A percentile compares a stretch with the other conserved stretches of the same genome.
These are phyloP conservation scores for Poa pratensis DNA, from an alignment of 176 grass and related monocot species.

Conservation along the genomic window DNA sequence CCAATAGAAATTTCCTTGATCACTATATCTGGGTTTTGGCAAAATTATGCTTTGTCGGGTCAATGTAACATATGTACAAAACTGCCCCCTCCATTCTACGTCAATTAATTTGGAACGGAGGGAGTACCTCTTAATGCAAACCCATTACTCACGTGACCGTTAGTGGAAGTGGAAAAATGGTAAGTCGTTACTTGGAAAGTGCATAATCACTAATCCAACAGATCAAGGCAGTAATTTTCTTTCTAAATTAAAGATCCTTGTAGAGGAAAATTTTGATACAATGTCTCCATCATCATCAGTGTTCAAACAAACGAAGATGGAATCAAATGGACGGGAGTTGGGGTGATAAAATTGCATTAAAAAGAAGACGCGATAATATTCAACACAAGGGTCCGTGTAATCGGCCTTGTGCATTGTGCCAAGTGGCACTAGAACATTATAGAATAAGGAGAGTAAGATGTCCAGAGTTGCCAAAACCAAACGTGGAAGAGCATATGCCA, in stretches of 20 bases:
- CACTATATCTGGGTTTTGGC: background rate
- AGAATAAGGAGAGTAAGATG: constrained; percentile 9
- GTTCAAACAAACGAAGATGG: constrained; percentile 1
- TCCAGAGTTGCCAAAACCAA: background rate
- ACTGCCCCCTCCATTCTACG: background rate
- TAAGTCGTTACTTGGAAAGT: background rate
- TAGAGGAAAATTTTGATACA: background rate
- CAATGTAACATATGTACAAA: background rate
- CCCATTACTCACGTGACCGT: background rate
- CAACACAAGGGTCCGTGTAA: background rate
- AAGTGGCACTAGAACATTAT: constrained; percentile 6
- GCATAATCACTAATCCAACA: background rate
- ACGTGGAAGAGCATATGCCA: constrained; percentile 20
- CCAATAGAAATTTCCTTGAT: background rate
- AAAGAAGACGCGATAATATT: background rate
- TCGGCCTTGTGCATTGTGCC: background rate
- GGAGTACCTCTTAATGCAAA: background rate
- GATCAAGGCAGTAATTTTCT: background rate
- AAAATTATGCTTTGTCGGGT: background rate
- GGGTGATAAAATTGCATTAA: background rate
- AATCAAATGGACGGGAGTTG: background rate
- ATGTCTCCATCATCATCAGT: background rate
- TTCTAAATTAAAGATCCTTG: constrained; percentile 33
- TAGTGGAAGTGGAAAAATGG: background rate
- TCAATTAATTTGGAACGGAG: too few relatives aligned